Evolutionary conservation across 495 filamentous ascomycete species (phyloP).

Genomic region (Parathielavia appendiculata): DNA sequence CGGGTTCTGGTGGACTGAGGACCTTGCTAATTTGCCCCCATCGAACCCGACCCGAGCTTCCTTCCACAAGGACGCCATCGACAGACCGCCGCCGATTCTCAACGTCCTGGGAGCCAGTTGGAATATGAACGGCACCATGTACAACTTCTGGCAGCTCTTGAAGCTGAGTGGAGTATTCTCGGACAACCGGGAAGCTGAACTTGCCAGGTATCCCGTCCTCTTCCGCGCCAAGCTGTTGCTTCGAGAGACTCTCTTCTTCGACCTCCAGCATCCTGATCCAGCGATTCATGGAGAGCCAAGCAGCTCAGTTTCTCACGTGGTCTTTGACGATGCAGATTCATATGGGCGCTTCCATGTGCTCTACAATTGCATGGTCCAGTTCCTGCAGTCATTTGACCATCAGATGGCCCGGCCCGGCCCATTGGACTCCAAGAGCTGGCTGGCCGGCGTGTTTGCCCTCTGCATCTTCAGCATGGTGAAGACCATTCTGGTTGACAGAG

Average conservation of each 20-base stretch:
- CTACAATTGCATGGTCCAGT: conserved; percentile 45
- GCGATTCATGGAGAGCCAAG: conserved; percentile 40
- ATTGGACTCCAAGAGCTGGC: conserved; percentile 40
- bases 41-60: conserved; percentile 39
- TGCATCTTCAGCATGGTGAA: conserved; percentile 49
- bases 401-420: conserved; percentile 34
- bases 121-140: conserved; percentile 41
- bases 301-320: conserved; percentile 30
- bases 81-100: conserved; percentile 40
- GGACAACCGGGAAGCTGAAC: conserved; percentile 38
- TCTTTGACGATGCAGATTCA: conserved; percentile 42
- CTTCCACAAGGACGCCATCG: conserved; percentile 38
- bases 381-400: conserved; percentile 44
- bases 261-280: conserved; percentile 45
- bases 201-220: conserved; percentile 39
- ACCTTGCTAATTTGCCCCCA: conserved; percentile 42
- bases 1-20: conserved; percentile 50
- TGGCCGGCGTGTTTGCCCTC: conserved; percentile 44
- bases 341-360: conserved; percentile 43
- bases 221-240: conserved; percentile 47
- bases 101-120: conserved; percentile 44
- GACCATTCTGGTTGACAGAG: conserved; percentile 43
- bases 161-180: conserved; percentile 41
- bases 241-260: conserved; percentile 46
- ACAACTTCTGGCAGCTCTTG: conserved; percentile 45